Evolutionary conservation across 2,329 filamentous ascomycete genomes (phyloP).

Genomic region (Colletotrichum neosansevieriae): DNA sequence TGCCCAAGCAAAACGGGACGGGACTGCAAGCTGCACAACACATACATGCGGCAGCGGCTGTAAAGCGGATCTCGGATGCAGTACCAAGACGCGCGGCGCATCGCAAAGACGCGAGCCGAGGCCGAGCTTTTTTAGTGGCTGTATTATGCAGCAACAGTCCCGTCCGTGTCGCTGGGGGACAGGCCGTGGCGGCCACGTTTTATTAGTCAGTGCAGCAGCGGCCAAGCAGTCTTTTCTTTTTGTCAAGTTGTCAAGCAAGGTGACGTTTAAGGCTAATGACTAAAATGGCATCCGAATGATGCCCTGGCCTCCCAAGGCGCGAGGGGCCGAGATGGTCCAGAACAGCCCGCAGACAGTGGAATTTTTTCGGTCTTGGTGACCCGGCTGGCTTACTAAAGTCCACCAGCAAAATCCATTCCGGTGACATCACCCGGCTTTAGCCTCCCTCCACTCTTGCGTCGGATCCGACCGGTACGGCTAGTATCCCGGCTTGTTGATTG

Average conservation of each 20-base stretch:
- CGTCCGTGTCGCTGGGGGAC: constrained; percentile 2
- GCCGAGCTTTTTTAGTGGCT: constrained; percentile 7
- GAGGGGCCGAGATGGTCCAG: constrained; percentile 8
- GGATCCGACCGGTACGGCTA: constrained; percentile 26
- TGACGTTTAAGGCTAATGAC: constrained; percentile 41
- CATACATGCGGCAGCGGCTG: background rate
- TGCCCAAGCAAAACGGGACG: background rate
- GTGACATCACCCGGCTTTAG: constrained; percentile 28
- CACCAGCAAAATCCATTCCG: background rate
- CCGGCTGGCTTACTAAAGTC: background rate
- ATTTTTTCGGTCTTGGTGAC: background rate
- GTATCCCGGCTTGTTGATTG: constrained; percentile 6
- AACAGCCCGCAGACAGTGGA: no score
- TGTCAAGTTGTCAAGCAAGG: constrained; percentile 24
- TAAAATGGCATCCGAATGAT: constrained; percentile 1
- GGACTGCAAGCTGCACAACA: constrained; percentile 1
- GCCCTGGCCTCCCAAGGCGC: background rate
- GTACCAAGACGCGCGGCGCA: background rate
- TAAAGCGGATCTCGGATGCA: background rate
- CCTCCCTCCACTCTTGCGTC: background rate
- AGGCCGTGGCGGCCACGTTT: background rate
- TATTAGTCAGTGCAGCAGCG: constrained; percentile 15
- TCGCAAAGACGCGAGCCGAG: background rate
- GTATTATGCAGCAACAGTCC: no score
- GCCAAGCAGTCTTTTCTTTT: background rate